Evolutionary conservation across 306 rosid species (phyloP).

Genomic region (Dalbergia cultrata): DNA sequence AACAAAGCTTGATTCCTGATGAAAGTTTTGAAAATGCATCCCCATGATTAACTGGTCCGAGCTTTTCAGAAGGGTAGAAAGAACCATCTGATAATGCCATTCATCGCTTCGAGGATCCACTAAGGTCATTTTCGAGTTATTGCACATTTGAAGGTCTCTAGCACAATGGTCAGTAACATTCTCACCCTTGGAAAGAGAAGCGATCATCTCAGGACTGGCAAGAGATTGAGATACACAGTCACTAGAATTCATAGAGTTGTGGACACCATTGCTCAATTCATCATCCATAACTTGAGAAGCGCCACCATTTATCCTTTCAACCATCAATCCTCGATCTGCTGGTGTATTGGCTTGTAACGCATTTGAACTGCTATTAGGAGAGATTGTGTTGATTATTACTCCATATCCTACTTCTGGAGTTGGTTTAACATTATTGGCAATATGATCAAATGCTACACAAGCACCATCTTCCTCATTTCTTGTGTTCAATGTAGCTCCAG

Average conservation of each 20-base stretch:
- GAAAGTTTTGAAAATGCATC: conserved; percentile 51
- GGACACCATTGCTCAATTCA: conserved; percentile 69
- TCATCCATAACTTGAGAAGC: conserved; percentile 75
- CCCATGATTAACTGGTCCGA: conserved; percentile 64
- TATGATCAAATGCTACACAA: conserved; percentile 50
- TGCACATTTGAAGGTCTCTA: conserved; percentile 52
- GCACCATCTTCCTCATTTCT: conserved; percentile 47
- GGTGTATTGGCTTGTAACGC: conserved; percentile 55
- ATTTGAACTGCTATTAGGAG: conserved; percentile 65
- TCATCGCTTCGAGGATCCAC: conserved; percentile 57
- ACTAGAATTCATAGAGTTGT: conserved; percentile 75
- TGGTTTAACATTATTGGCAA: conserved; percentile 51
- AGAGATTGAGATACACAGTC: conserved; percentile 87
- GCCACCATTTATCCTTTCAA: conserved; percentile 58
- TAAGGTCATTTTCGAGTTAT: conserved; percentile 58
- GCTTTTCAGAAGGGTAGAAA: conserved; percentile 62
- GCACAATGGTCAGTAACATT: conserved; percentile 37
- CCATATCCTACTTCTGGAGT: conserved; percentile 52
- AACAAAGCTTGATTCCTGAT: conserved; percentile 64
- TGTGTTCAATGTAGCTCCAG: conserved; percentile 43
- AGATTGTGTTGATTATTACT: conserved; percentile 54
- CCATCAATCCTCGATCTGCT: conserved; percentile 58
- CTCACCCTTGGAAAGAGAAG: conserved; percentile 49
- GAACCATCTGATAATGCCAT: conserved; percentile 68
- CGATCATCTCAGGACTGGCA: conserved; percentile 56